Percentiles rank a stretch among this genome's conserved stretches.
phyloP scores from a whole-genome alignment of 495 filamentous ascomycete genomes.

The Penicillium coprophilum region DNA sequence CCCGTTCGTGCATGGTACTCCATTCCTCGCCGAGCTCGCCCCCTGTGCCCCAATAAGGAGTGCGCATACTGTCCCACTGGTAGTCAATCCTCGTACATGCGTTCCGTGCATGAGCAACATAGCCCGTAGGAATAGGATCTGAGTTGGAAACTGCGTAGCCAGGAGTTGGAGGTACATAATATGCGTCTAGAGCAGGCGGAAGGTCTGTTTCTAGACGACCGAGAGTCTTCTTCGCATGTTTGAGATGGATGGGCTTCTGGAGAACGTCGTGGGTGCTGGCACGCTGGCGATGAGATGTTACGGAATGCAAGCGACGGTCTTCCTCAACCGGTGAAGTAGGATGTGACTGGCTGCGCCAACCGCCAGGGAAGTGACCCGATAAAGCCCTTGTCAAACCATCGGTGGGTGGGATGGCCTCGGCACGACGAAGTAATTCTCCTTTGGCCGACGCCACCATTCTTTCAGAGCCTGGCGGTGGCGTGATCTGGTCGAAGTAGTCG shows the following conservation, averaged over 20 bases:
- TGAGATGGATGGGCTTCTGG: conserved; percentile 16
- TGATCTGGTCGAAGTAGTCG: conserved; percentile 89
- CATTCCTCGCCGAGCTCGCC: conserved; percentile 92
- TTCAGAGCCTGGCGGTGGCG: conserved; percentile 78
- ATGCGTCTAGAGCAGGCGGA: conserved; percentile 26
- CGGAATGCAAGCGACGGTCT: conserved; percentile 14
- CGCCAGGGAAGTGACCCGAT: conserved; percentile 59
- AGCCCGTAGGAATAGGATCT: conserved; percentile 80
- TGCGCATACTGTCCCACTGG: conserved; percentile 90
- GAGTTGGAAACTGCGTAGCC: conserved; percentile 78
- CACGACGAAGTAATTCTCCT: conserved; percentile 72
- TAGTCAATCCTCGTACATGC: conserved; percentile 84
- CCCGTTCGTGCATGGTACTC: conserved; percentile 88
- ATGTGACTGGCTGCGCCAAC: conserved; percentile 50
- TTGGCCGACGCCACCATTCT: conserved; percentile 88
- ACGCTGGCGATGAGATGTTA: conserved; percentile 29
- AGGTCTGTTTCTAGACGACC: conserved; percentile 38
- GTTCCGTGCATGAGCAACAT: conserved; percentile 88
- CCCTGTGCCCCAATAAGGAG: conserved; percentile 78
- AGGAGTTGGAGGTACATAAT: conserved; percentile 74
- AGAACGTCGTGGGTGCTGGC: conserved; percentile 35
- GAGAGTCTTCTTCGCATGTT: conserved; percentile 19
- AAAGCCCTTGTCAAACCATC: conserved; percentile 28
- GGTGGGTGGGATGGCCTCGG: conserved; percentile 45
- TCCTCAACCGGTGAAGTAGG: conserved; percentile 27